phyloP scores from a whole-genome alignment of 495 filamentous ascomycete species.

The Daldinia concentrica region DNA sequence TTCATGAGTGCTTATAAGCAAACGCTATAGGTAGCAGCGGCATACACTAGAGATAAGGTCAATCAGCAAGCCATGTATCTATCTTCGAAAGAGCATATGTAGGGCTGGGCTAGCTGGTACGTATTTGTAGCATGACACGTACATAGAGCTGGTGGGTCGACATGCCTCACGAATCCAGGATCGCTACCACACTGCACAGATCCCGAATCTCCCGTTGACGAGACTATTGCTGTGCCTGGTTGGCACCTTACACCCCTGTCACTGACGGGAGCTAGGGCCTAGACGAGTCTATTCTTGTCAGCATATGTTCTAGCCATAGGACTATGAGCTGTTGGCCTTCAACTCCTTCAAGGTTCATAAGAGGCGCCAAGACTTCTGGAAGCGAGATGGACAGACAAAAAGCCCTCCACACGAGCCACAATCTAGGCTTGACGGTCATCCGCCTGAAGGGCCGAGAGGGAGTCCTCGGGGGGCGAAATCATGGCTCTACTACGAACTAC shows the following conservation, averaged over 20 bases:
- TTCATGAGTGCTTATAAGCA: conserved; percentile 12
- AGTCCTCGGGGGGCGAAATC: conserved; percentile 6
- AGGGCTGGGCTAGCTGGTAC: conserved; percentile 28
- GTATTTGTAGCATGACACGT: conserved; percentile 36
- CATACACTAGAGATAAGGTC: conserved; percentile 22
- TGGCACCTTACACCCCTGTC: conserved; percentile 5
- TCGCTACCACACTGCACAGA: conserved; percentile 29
- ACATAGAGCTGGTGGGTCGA: conserved; percentile 15
- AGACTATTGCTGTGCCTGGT: conserved; percentile 10
- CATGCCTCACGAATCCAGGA: conserved; percentile 13
- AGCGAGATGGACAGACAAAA: conserved; percentile 21
- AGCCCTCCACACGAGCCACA: conserved; percentile 23
- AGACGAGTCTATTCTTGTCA: conserved; percentile 30
- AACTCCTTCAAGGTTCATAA: conserved; percentile 12
- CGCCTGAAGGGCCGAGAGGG: conserved; percentile 29
- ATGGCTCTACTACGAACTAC: conserved; percentile 10
- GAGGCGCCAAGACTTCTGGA: conserved; percentile 32
- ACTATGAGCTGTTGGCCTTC: conserved; percentile 8
- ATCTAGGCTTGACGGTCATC: conserved; percentile 28
- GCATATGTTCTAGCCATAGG: conserved; percentile 18
- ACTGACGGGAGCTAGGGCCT: conserved; percentile 12
- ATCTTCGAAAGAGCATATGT: conserved; percentile 12
- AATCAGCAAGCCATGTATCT: conserved; percentile 5
- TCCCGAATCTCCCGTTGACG: conserved; percentile 26
- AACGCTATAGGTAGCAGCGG: conserved; percentile 6